A percentile compares a stretch with the other conserved stretches of the same genome.
These are phyloP conservation scores for Sinapis alba DNA, from an alignment of 441 rosid genomes.

Conservation along the genomic window DNA sequence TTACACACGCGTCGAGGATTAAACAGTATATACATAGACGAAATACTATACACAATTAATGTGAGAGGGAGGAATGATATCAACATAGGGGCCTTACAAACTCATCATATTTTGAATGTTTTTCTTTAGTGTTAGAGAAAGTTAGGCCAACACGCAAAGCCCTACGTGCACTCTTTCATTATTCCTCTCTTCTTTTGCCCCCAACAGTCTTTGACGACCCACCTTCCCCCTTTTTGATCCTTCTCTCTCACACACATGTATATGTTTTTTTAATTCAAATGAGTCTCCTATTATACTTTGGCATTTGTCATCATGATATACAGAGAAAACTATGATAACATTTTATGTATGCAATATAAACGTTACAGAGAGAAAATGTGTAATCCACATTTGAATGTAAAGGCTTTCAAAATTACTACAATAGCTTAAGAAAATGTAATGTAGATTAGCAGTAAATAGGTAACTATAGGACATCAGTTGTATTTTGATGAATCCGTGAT, in stretches of 20 bases:
- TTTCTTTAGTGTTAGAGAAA: conserved; percentile 37
- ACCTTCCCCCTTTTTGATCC: conserved; percentile 30
- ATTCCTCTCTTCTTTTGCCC: conserved; percentile 44
- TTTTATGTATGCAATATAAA: conserved; percentile 4
- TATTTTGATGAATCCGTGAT: neutral
- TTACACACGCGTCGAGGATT: neutral
- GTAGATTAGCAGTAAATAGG: neutral
- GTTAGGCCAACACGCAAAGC: conserved; percentile 76
- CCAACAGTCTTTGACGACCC: conserved; percentile 41
- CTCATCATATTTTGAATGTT: conserved; percentile 40
- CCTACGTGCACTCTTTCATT: conserved; percentile 69
- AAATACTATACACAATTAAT: conserved; percentile 1
- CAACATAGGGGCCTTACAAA: conserved; percentile 40
- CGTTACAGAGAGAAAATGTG: neutral
- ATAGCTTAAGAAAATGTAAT: neutral
- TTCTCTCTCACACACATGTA: conserved; percentile 11
- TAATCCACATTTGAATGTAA: neutral
- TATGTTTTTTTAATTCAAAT: conserved; percentile 5
- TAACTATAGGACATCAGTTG: neutral
- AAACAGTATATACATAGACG: conserved; percentile 1
- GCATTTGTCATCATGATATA: conserved; percentile 20
- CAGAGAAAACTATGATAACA: neutral
- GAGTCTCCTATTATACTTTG: conserved; percentile 2
- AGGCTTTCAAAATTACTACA: neutral
- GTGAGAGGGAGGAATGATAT: conserved; percentile 51